Conservation (phyloP, 495 filamentous ascomycete genomes). For the Darksidea phi region DNA sequence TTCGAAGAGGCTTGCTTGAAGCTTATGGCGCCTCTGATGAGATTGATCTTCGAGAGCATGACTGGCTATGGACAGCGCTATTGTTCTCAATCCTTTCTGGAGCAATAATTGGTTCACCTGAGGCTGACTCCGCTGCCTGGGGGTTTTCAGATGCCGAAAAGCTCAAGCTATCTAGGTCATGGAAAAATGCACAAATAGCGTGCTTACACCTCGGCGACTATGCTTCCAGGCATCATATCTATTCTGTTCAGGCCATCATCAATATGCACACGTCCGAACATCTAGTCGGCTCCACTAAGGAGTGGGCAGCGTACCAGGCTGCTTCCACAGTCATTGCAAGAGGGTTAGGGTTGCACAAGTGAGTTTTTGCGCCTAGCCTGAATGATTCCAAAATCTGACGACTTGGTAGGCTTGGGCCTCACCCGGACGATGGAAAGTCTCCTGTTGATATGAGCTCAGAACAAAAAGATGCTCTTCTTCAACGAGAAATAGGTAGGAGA, state of each 20-base stretch:
- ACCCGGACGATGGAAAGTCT: constrained; percentile 47
- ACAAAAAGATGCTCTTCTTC: constrained; percentile 28
- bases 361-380: background rate
- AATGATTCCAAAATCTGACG: background rate
- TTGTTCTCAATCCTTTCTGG: constrained; percentile 47
- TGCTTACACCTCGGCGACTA: constrained; percentile 46
- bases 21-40: constrained; percentile 40
- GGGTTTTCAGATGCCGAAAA: constrained; percentile 44
- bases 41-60: constrained; percentile 30
- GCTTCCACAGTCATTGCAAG: constrained; percentile 20
- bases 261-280: constrained; percentile 50
- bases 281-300: constrained; percentile 46
- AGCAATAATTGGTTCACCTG: constrained; percentile 44
- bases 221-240: constrained; percentile 43
- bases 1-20: constrained; percentile 38
- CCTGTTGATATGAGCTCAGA: constrained; percentile 39
- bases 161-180: constrained; percentile 40
- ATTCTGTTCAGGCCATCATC: constrained; percentile 49
- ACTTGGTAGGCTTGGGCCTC: constrained; percentile 27
- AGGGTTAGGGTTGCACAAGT: constrained; percentile 29
- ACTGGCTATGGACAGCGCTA: constrained; percentile 47
- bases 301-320: constrained; percentile 15
- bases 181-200: constrained; percentile 43
- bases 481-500: constrained; percentile 47
- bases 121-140: constrained; percentile 38